phyloP scores from a whole-genome alignment of 2,329 filamentous ascomycete genomes.

The Penicillium crustosum region DNA sequence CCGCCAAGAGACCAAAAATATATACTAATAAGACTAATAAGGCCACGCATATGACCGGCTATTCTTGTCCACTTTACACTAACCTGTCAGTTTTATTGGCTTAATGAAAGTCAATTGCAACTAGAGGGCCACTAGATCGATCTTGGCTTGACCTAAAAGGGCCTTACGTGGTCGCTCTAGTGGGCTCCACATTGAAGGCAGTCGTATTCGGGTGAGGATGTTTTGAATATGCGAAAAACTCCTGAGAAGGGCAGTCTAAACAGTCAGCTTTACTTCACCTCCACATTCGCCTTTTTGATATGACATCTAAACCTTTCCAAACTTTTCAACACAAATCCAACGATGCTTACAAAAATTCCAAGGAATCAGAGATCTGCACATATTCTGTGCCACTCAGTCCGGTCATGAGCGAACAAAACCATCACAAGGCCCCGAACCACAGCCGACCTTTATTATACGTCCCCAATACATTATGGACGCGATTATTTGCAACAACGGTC shows the following conservation, averaged over 20 bases:
- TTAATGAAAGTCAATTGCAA: conserved; percentile 4
- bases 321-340: neutral
- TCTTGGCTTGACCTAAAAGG: conserved; percentile 4
- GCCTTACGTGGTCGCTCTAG: conserved; percentile 3
- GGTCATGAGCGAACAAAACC: conserved; percentile 1
- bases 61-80: neutral
- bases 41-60: neutral
- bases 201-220: neutral
- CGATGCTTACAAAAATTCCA: neutral
- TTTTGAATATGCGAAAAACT: neutral
- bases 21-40: no score
- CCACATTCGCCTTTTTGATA: neutral
- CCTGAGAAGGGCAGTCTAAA: neutral
- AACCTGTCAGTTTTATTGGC: neutral
- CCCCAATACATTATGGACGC: conserved; percentile 22
- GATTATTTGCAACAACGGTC: conserved; percentile 16
- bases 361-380: neutral
- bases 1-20: no score
- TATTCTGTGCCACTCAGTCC: neutral
- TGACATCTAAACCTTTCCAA: neutral
- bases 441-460: conserved; percentile 15
- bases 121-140: conserved; percentile 1
- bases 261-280: neutral
- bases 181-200: conserved; percentile 5
- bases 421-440: conserved; percentile 6